Evolutionary conservation across 371 early-diverging fungal species (phyloP), one percentile per base, ranked within the genome.

Genomic region (Mucor indicus): DNA sequence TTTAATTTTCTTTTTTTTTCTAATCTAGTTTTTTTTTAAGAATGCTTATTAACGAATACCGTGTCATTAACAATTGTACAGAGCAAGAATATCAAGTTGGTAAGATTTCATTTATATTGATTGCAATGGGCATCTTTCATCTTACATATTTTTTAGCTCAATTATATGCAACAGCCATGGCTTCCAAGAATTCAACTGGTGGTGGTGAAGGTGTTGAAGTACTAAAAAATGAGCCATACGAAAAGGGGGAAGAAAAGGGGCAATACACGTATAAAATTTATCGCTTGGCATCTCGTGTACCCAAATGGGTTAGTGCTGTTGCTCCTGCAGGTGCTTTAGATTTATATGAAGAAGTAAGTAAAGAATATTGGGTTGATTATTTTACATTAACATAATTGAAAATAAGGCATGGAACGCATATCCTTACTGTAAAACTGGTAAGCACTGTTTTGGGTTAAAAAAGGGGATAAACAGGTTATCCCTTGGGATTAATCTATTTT

Each of bases 401-500:
- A 37, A 12, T 33, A 11, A 70, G 67, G 90, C 90, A 35, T 90
- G 90, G 90, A 90, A 90, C 60, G 90, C 85, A 30, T 90, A 87
- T 58, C 90, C 90, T 10, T 83, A 86, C 54, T 86, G 87, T 70
- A 82, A 78, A 69, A 86, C 87, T 64, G 81, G 85, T 87, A 81
- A 67, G 38, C 38, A 39, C 24, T 36, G 40, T 39, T 27, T n/a
- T n/a, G n/a, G n/a, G 12, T 21, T 21, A 37, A 19, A 37, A 19
- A 19, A n/a, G n/a, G n/a, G n/a, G n/a, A n/a, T n/a, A n/a, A n/a
- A n/a, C n/a, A n/a, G n/a, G n/a, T n/a, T n/a, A n/a, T n/a, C n/a
- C n/a, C n/a, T n/a, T n/a, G n/a, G n/a, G n/a, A n/a, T n/a, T n/a
- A n/a, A n/a, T n/a, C n/a, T n/a, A n/a, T n/a, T n/a, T n/a, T n/a